phyloP scores from a whole-genome alignment of 139 green algal species.

The Chlamydomonas eustigma region DNA sequence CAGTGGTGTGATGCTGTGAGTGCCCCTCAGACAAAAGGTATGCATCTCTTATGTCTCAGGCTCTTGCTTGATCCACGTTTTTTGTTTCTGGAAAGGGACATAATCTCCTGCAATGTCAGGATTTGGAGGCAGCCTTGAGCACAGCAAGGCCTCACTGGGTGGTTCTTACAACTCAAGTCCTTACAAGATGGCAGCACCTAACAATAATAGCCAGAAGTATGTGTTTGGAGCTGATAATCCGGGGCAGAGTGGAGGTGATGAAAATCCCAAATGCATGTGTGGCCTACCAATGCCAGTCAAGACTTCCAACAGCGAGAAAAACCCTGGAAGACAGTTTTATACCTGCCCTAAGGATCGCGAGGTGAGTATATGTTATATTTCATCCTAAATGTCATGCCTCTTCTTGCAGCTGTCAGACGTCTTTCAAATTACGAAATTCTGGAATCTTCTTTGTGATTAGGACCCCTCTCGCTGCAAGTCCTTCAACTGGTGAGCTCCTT shows the following conservation, averaged over 20 bases:
- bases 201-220: background rate
- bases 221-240: background rate
- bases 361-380: background rate
- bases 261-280: conserved; percentile 26
- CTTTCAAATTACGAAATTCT: background rate
- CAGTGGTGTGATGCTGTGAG: too few relatives aligned
- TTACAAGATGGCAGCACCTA: too few relatives aligned
- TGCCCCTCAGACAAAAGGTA: too few relatives aligned
- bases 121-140: background rate
- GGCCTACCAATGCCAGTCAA: conserved; percentile 22
- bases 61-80: too few relatives aligned
- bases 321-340: conserved; percentile 28
- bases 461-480: background rate
- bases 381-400: background rate
- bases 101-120: background rate
- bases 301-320: conserved; percentile 28
- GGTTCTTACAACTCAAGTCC: too few relatives aligned
- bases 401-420: background rate
- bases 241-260: background rate
- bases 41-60: too few relatives aligned
- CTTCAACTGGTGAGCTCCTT: conserved; percentile 7
- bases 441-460: background rate
- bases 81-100: background rate
- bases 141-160: too few relatives aligned
- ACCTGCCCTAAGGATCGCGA: conserved; percentile 27